Conservation (phyloP, 1,139 yeast species). For the Keqinozyma sinolaborantium region DNA sequence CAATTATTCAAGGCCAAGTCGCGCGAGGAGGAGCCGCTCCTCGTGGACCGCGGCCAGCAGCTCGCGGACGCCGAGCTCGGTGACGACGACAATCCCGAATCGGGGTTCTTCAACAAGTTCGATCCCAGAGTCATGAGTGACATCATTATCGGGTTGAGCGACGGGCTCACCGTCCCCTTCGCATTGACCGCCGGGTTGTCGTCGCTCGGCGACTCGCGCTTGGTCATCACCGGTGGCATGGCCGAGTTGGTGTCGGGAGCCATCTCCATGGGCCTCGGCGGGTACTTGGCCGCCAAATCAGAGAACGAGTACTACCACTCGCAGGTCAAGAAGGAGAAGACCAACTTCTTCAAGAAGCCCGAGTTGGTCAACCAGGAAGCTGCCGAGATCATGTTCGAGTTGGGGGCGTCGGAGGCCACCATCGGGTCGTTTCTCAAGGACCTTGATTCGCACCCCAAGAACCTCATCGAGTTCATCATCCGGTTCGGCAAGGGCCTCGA, state of each 20-base stretch:
- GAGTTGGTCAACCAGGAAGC: constrained; percentile 62
- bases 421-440: constrained; percentile 64
- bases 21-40: constrained; percentile 32
- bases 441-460: constrained; percentile 64
- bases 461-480: constrained; percentile 67
- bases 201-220: constrained; percentile 67
- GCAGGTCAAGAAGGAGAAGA: constrained; percentile 70
- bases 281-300: constrained; percentile 76
- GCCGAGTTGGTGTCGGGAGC: constrained; percentile 84
- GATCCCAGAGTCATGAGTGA: constrained; percentile 81
- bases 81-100: constrained; percentile 20
- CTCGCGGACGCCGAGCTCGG: constrained; percentile 38
- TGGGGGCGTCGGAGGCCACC: constrained; percentile 67
- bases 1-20: constrained; percentile 20
- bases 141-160: constrained; percentile 73
- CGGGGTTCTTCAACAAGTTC: constrained; percentile 39
- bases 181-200: constrained; percentile 82
- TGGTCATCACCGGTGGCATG: constrained; percentile 83
- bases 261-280: constrained; percentile 84
- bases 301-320: constrained; percentile 68
- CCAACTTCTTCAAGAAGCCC: constrained; percentile 62
- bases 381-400: constrained; percentile 66
- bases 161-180: constrained; percentile 81
- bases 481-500: constrained; percentile 74
- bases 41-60: constrained; percentile 34